Evolutionary conservation across 2,329 filamentous ascomycete genomes (phyloP), one percentile per base, ranked within the genome.

Genomic region (Talaromyces sp.): DNA sequence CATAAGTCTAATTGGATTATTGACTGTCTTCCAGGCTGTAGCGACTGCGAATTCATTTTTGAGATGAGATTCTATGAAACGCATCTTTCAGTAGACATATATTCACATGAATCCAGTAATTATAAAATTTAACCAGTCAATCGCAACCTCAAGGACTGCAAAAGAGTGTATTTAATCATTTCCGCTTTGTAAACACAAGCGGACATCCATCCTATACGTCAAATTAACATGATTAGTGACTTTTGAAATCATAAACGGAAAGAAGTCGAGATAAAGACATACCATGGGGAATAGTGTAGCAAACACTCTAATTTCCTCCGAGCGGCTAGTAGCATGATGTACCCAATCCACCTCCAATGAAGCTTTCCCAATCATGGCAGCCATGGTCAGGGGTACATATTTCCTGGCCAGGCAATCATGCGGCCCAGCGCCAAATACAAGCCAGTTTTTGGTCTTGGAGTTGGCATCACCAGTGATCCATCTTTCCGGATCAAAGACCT

Each of bases 301-400:
- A 79, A 98, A 99, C 66, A 98, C 93, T 81, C 96, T 93, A 77
- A 99, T 98, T 77, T 96, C 88, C 79, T 99, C 95, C 0, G 91
- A 96, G 62, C 82, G 72, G 0, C 89, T 86, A 9, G 93, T 98
- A 19, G 91, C 78, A 73, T 91, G 86, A 76, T 99, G 93, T 74
- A 87, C 84, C 93, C 93, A 98, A 76, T 97, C 87, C 66, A 97
- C 81, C 72, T 87, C 82, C 74, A 96, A 82, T 64, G 90, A 89
- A 8, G 92, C 92, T 83, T 95, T 96, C 73, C 92, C 92, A 70
- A 96, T 84, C 84, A 96, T 89, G 52, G 91, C 85, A 71, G 90
- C 93, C 69, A 98, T 80, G 77, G 96, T 96, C 63, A 92, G 82
- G 75, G 91, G 88, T 8, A 92, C 93, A 71, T 96, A 98, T 49